Evolutionary conservation across 2,329 filamentous ascomycete species (phyloP).

Genomic region (Monilinia aucupariae): DNA sequence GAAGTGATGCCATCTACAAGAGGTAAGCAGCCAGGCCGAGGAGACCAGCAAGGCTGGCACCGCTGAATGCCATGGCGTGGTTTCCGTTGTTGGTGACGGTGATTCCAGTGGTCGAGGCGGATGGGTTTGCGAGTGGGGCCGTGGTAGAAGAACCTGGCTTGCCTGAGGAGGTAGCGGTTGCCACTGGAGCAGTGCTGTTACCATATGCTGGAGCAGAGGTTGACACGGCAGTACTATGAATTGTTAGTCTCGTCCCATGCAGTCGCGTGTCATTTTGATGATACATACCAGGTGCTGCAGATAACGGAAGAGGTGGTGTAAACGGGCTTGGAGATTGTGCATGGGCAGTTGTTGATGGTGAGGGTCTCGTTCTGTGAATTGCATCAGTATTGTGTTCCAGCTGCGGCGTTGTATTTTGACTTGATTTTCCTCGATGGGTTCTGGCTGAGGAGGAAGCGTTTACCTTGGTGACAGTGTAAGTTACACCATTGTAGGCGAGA

Average conservation of each 20-base stretch:
- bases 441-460: constrained; percentile 19
- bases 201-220: constrained; percentile 22
- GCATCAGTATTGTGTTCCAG: neutral
- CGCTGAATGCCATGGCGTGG: constrained; percentile 52
- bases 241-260: neutral
- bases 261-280: neutral
- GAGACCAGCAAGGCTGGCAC: constrained; percentile 54
- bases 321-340: constrained; percentile 32
- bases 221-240: constrained; percentile 23
- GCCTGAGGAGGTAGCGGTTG: constrained; percentile 18
- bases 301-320: constrained; percentile 28
- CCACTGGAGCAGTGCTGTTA: constrained; percentile 23
- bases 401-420: too few relatives aligned
- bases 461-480: constrained; percentile 48
- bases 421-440: too few relatives aligned
- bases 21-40: constrained; percentile 51
- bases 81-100: constrained; percentile 51
- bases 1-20: constrained; percentile 31
- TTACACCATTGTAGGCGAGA: constrained; percentile 42
- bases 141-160: constrained; percentile 23
- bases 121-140: constrained; percentile 22
- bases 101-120: constrained; percentile 30
- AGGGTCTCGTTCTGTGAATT: constrained; percentile 27
- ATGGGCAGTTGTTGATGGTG: constrained; percentile 34
- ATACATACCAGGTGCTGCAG: constrained; percentile 49